A percentile compares a stretch with the other conserved stretches of the same genome.
Evolutionary conservation across 1,139 yeast genomes (phyloP).

Genomic region (Protomyces inouyei): DNA sequence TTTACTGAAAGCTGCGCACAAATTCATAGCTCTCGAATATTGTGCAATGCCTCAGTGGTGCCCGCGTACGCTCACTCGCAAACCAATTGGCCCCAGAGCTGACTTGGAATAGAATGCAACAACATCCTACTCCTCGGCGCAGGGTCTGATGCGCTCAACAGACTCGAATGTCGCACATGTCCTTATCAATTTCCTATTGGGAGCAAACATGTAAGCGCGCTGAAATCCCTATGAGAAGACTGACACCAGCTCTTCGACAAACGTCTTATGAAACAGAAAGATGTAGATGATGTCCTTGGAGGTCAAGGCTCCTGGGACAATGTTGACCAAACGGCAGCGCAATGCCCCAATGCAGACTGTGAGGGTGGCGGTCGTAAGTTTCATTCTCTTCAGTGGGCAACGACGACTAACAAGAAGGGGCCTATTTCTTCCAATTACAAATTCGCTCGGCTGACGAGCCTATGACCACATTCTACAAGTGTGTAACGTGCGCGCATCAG

Average conservation of each 20-base stretch:
- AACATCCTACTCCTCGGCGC: neutral
- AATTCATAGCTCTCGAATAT: too few relatives aligned
- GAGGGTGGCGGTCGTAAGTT: constrained; percentile 49
- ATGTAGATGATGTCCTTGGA: constrained; percentile 93
- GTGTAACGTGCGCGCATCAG: constrained; percentile 87
- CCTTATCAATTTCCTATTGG: constrained; percentile 30
- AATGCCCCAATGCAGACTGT: constrained; percentile 83
- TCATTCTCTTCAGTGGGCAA: too few relatives aligned
- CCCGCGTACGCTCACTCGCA: neutral
- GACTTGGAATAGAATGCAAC: neutral
- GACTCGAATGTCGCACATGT: constrained; percentile 30
- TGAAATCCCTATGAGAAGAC: neutral
- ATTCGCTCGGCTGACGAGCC: constrained; percentile 54
- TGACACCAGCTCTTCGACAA: constrained; percentile 60
- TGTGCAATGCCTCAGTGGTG: neutral
- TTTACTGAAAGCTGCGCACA: too few relatives aligned
- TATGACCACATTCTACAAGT: constrained; percentile 38
- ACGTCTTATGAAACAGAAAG: constrained; percentile 73
- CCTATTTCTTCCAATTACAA: constrained; percentile 94
- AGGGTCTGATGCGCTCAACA: constrained; percentile 11
- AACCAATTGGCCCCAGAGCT: neutral
- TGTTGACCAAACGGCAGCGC: constrained; percentile 66
- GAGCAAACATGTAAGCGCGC: constrained; percentile 17
- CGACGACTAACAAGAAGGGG: constrained; percentile 47
- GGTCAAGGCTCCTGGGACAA: constrained; percentile 99